Base-by-base conservation (phyloP, 805 yeast species). In the Kluyveromyces starmeri region DNA sequence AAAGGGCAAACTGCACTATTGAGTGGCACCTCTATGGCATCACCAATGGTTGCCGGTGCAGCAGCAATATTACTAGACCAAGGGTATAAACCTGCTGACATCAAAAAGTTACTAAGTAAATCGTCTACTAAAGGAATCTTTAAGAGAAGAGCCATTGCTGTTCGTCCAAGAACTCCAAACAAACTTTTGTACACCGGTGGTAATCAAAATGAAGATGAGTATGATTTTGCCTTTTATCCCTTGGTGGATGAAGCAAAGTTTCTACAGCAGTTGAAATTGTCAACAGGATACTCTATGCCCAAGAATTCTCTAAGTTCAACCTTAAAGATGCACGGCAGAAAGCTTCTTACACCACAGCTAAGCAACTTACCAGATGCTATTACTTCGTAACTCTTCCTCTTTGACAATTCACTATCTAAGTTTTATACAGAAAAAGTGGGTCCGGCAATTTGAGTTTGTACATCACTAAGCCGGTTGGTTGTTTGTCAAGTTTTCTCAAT, bases 21-120 rank as follows among this genome's bases (percentile, higher is more conserved):
- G 5, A 73, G 85, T 2, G 94, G 94, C 1, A 83, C 92, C 0
- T 83, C 92, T 3, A 82, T 82, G 92, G 75, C 89, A 2, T 61
- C 88, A 2, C 94, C 94, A 0, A 65, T 71, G 5, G 77, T 79
- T n/a, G 64, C 83, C 2, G 94, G 94, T 0, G 44, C 77, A 26
- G 70, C 65, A 12, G 81, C 80, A 0, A 62, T 71, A 24, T 46
- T 77, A 25, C 48, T 81, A 33, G 69, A 75, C 21, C 58, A 61
- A 14, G 84, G 84, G 1, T 47, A 72, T 1, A 41, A 54, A 0
- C 60, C 68, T 0, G 50, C 46, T 0, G 66, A 70, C 7, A 49
- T 80, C 11, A 65, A 64, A 39, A 40, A 47, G 0, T 52, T 53
- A 24, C 37, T 82, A 7, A 51, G 69, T n/a, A 64, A 64, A 2